A percentile compares a stretch with the other conserved stretches of the same genome.
These are phyloP conservation scores for Carex parvula DNA, from an alignment of 176 grass and related monocot genomes.

Conservation along the genomic window DNA sequence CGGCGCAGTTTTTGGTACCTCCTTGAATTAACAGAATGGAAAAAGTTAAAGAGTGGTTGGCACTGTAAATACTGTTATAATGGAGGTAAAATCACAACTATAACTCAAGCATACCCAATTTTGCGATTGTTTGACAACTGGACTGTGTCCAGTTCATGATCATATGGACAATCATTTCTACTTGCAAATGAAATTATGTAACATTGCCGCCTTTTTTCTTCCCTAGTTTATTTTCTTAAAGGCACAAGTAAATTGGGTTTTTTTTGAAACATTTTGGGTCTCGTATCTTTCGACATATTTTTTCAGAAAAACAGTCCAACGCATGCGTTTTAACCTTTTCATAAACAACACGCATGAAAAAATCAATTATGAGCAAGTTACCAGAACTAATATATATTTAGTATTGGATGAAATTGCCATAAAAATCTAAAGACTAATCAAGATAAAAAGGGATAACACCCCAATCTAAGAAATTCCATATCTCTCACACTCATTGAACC, in stretches of 20 bases:
- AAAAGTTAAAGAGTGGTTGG: neutral
- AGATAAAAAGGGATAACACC: neutral
- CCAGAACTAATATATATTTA: neutral
- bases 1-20: neutral
- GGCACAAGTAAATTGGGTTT: neutral
- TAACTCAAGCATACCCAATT: neutral
- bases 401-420: neutral
- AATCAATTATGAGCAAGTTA: neutral
- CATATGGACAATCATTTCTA: neutral
- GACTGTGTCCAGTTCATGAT: neutral
- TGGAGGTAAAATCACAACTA: neutral
- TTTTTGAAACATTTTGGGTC: neutral
- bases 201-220: neutral
- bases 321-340: neutral
- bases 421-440: neutral
- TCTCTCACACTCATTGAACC: neutral
- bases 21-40: neutral
- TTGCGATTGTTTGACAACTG: neutral
- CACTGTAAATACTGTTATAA: neutral
- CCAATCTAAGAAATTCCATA: neutral
- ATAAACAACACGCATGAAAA: neutral
- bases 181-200: constrained; percentile 5
- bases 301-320: neutral
- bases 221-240: neutral
- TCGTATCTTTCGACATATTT: neutral